Base-by-base conservation (phyloP, 108 stramenopile genomes). In the Epipyxis sp. region DNA sequence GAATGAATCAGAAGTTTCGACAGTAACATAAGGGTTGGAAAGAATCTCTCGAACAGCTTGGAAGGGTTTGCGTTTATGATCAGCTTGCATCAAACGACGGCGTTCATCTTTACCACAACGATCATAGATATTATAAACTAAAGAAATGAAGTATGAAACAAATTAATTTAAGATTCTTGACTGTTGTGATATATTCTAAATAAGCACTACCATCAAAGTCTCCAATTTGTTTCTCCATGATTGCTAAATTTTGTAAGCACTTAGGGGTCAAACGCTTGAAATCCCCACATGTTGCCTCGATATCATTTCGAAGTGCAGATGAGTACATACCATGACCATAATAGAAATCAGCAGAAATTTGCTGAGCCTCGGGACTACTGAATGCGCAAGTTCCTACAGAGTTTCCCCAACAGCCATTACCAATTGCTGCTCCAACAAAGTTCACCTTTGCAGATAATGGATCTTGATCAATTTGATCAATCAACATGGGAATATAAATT, bases 331-430 rank as follows among this genome's bases (percentile, higher is more conserved):
- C 65, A 68, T 68, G 65, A 37, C 65, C 65, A 37, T 20, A 68
- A 37, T 68, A 68, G 40, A 68, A 68, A 37, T 68, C 65, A 13
- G 65, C 13, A 41, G 65, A 68, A 68, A 68, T 68, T 25, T 68
- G 65, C 13, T 20, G 65, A 20, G 65, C 13, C 20, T 68, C 65
- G 40, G 20, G 20, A 20, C 29, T 37, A 25, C 65, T 68, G 65
- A 68, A 68, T n/a, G n/a, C 71, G 71, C 71, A 74, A 37, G 34
- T 39, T 30, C 71, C 71, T 42, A 74, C 71, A 13, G 6, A 10
- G 71, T 6, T 91, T 50, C 91, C 93, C 27, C 88, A 62, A 80
- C 91, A 92, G 0, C 88, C 91, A 79, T 94, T 90, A 39, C 93
- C 93, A 1, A 94, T 88, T n/a, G 91, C 91, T 76, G 91, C 85